These are phyloP conservation scores for Diaporthe sp. DNA, from an alignment of 2,329 filamentous ascomycete genomes.

Conservation along the genomic window DNA sequence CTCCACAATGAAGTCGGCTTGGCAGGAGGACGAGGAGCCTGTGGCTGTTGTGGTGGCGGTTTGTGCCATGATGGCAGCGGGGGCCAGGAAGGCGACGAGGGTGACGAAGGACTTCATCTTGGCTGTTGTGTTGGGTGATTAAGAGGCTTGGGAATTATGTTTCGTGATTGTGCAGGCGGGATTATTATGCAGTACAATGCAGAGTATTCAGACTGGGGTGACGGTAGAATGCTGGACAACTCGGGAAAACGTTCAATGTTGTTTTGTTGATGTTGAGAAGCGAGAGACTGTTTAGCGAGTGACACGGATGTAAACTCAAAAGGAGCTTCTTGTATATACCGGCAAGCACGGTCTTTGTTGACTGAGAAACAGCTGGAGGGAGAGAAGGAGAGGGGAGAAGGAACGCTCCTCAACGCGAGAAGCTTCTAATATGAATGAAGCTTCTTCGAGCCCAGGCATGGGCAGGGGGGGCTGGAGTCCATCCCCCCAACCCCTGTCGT, in stretches of 20 bases:
- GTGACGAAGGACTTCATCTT: slow-evolving; percentile 57
- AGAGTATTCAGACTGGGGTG: not conserved
- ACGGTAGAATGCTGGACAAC: not conserved
- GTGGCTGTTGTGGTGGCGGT: slow-evolving; percentile 47
- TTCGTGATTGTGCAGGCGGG: not conserved
- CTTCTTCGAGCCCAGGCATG: slow-evolving; percentile 15
- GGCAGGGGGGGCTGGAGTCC: not conserved
- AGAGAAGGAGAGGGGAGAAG: not conserved
- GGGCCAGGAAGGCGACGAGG: slow-evolving; percentile 50
- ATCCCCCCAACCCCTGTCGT: not conserved
- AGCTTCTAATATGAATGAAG: slow-evolving; percentile 31
- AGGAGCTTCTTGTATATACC: not conserved
- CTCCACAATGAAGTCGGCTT: slow-evolving; percentile 59
- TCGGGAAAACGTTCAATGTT: not conserved
- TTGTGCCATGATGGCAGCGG: slow-evolving; percentile 48
- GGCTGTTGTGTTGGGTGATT: not conserved
- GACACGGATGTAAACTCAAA: not conserved
- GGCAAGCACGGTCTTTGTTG: slow-evolving; percentile 22
- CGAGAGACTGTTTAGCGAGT: slow-evolving; percentile 22
- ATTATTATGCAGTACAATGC: slow-evolving; percentile 19
- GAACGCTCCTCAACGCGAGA: not conserved
- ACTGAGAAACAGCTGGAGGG: slow-evolving; percentile 22
- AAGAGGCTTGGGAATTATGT: not conserved
- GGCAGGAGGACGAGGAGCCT: slow-evolving; percentile 49
- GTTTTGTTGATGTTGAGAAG: not conserved